phyloP scores from a whole-genome alignment of 192 early-diverging fungal species.

The Phycomyces blakesleeanus region DNA sequence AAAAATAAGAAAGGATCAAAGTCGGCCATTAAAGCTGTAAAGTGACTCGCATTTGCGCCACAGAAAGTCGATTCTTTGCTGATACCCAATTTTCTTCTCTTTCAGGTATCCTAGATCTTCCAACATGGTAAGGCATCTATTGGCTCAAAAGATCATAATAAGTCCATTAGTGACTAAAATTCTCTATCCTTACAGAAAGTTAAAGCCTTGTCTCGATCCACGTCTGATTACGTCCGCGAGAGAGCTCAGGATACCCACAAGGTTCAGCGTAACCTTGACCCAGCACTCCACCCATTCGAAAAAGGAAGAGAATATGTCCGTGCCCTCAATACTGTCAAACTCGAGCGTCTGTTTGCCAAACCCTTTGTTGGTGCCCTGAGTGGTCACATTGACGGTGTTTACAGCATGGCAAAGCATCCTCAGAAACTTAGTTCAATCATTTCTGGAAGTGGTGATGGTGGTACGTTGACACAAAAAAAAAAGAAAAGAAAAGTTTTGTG shows the following conservation, averaged over 20 bases:
- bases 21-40: too few species aligned
- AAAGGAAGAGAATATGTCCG: constrained; percentile 92
- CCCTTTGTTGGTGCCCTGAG: constrained; percentile 88
- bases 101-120: too few species aligned
- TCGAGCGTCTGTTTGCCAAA: constrained; percentile 95
- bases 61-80: too few species aligned
- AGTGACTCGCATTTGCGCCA: too few species aligned
- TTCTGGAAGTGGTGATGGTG: constrained; percentile 93
- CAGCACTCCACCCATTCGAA: constrained; percentile 90
- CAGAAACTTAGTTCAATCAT: constrained; percentile 75
- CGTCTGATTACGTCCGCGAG: constrained; percentile 75
- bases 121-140: neutral
- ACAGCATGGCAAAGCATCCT: constrained; percentile 93
- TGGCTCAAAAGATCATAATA: neutral
- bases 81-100: too few species aligned
- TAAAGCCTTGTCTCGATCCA: constrained; percentile 85
- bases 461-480: constrained; percentile 25
- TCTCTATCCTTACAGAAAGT: constrained; percentile 68
- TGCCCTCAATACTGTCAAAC: constrained; percentile 89
- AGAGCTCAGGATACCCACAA: constrained; percentile 83
- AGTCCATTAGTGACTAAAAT: neutral
- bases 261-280: constrained; percentile 86
- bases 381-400: constrained; percentile 96
- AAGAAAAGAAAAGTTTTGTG: neutral
- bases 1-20: too few species aligned